These are phyloP conservation scores for Daldinia bambusicola DNA, from an alignment of 495 filamentous ascomycete genomes.

Conservation along the genomic window DNA sequence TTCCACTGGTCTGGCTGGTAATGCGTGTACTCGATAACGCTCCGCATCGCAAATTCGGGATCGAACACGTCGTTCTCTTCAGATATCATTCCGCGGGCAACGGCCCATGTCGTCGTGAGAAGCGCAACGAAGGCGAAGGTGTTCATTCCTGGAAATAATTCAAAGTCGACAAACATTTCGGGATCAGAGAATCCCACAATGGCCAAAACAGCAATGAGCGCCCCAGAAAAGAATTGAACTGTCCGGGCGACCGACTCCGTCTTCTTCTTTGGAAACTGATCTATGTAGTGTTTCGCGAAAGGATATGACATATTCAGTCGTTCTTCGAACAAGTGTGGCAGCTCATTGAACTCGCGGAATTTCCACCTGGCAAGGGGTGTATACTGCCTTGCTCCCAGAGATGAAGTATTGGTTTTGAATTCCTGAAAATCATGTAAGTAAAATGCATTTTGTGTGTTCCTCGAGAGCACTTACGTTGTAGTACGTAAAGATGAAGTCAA, in stretches of 20 bases:
- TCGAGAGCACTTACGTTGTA: conserved; percentile 72
- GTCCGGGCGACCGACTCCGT: conserved; percentile 83
- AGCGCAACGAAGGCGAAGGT: conserved; percentile 53
- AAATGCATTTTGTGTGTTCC: background rate
- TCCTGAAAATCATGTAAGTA: conserved; percentile 62
- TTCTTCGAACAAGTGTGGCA: conserved; percentile 89
- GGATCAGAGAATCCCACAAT: conserved; percentile 84
- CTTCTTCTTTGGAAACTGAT: conserved; percentile 97
- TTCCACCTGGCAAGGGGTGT: conserved; percentile 97
- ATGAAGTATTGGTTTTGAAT: conserved; percentile 89
- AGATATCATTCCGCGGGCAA: conserved; percentile 80
- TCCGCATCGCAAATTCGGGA: conserved; percentile 85
- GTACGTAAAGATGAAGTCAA: conserved; percentile 91
- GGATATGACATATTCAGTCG: conserved; percentile 94
- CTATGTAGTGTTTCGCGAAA: conserved; percentile 88
- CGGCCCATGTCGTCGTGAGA: conserved; percentile 74
- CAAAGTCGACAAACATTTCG: conserved; percentile 90
- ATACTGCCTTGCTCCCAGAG: conserved; percentile 81
- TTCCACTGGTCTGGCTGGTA: conserved; percentile 91
- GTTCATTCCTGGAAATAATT: conserved; percentile 73
- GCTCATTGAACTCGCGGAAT: conserved; percentile 97
- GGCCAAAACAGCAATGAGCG: conserved; percentile 83
- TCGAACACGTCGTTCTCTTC: conserved; percentile 92
- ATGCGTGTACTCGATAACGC: conserved; percentile 90
- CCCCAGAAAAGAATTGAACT: conserved; percentile 85